These are phyloP conservation scores for Cryphonectria radicalis DNA, from an alignment of 2,329 filamentous ascomycete genomes.

Conservation along the genomic window DNA sequence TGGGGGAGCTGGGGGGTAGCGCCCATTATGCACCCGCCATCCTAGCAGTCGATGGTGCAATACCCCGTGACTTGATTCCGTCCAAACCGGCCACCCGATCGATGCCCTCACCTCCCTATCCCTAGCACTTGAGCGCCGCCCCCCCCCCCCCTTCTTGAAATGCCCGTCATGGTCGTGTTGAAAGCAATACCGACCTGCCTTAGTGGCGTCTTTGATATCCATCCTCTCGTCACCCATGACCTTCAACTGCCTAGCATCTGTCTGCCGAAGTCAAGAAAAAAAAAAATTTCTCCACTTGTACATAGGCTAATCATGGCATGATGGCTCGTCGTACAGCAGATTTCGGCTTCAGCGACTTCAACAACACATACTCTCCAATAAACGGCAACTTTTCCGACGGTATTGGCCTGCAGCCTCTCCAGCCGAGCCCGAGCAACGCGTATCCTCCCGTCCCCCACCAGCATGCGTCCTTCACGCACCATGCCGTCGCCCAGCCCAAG, in stretches of 20 bases:
- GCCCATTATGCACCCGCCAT: conserved; percentile 46
- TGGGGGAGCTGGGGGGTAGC: conserved; percentile 36
- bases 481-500: conserved; percentile 34
- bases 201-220: conserved; percentile 19
- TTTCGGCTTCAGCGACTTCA: conserved; percentile 61
- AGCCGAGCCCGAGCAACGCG: conserved; percentile 54
- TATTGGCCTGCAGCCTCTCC: conserved; percentile 53
- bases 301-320: conserved; percentile 47
- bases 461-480: conserved; percentile 37
- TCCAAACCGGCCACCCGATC: conserved; percentile 25
- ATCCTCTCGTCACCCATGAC: conserved; percentile 7
- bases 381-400: conserved; percentile 51
- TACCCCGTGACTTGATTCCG: conserved; percentile 58
- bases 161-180: conserved; percentile 21
- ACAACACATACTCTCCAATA: conserved; percentile 55
- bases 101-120: conserved; percentile 12
- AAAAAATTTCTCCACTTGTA: conserved; percentile 10
- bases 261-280: neutral
- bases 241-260: neutral
- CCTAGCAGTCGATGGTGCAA: conserved; percentile 60
- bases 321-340: conserved; percentile 55
- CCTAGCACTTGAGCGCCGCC: neutral
- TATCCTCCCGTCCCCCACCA: conserved; percentile 47
- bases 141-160: conserved; percentile 21
- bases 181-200: conserved; percentile 3